phyloP scores from a whole-genome alignment of 164 flowering plant species.

The Echeveria elegans region DNA sequence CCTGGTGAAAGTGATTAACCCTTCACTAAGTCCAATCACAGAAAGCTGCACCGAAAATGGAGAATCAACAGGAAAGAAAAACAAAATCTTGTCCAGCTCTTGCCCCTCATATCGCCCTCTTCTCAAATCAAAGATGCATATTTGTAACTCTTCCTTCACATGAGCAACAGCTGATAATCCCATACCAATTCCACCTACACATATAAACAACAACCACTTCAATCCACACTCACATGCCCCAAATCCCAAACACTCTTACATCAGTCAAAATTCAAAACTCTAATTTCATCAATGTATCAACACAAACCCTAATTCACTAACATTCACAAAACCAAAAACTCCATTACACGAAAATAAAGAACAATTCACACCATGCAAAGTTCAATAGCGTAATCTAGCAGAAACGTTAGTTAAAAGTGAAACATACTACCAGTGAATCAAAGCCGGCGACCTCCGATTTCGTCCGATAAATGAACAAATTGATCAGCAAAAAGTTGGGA shows the following conservation, averaged over 20 bases:
- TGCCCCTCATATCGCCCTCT: conserved; percentile 86
- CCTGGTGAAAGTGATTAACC: conserved; percentile 92
- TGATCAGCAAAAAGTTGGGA: background rate
- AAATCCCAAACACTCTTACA: background rate
- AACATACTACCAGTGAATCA: background rate
- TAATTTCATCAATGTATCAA: background rate
- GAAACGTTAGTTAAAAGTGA: background rate
- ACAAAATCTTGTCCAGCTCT: conserved; percentile 85
- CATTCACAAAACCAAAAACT: background rate
- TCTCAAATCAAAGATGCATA: conserved; percentile 82
- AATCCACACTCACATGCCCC: too few species aligned
- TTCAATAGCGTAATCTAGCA: background rate
- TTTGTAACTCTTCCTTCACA: conserved; percentile 35
- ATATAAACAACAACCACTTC: background rate
- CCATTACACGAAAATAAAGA: too few species aligned
- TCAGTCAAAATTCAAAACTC: background rate
- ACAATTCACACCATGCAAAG: background rate
- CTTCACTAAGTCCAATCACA: conserved; percentile 89
- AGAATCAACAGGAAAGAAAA: conserved; percentile 74
- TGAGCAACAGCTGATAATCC: conserved; percentile 50
- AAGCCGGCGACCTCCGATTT: background rate
- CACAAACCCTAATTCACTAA: background rate
- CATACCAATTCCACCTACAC: conserved; percentile 21
- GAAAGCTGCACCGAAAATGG: conserved; percentile 71
- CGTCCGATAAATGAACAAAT: background rate